These are phyloP conservation scores for Vaccinium darrowii DNA, from an alignment of 148 eudicot genomes.

Conservation along the genomic window DNA sequence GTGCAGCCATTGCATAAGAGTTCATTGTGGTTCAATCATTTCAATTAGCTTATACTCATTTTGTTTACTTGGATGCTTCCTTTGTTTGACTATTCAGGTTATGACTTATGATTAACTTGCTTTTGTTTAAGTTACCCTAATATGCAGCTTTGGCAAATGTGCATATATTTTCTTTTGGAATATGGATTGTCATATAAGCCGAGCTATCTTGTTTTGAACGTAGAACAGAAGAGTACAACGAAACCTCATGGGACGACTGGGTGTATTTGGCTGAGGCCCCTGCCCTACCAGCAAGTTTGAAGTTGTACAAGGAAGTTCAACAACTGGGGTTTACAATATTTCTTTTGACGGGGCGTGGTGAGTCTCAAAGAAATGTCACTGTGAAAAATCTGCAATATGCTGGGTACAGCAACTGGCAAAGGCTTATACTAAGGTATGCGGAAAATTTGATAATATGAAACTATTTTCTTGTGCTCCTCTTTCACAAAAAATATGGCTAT, in stretches of 20 bases:
- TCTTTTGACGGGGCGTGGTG: conserved; percentile 76
- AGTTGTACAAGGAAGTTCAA: conserved; percentile 66
- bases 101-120: too few relatives aligned
- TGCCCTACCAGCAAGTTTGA: conserved; percentile 67
- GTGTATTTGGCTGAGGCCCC: conserved; percentile 59
- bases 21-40: background rate
- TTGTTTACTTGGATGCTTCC: background rate
- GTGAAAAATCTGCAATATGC: conserved; percentile 46
- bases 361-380: conserved; percentile 55
- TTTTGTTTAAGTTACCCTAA: background rate
- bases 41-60: background rate
- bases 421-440: conserved; percentile 65
- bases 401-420: conserved; percentile 72
- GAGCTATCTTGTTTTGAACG: background rate
- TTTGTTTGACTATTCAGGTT: background rate
- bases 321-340: conserved; percentile 64
- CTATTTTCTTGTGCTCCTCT: background rate
- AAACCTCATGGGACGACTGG: conserved; percentile 53
- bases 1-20: background rate
- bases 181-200: background rate
- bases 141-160: background rate
- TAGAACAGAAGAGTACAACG: conserved; percentile 61
- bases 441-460: background rate
- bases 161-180: background rate
- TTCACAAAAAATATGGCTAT: background rate